Base-by-base conservation (phyloP, 2,329 filamentous ascomycete species). In the Xylariaceae sp. region DNA sequence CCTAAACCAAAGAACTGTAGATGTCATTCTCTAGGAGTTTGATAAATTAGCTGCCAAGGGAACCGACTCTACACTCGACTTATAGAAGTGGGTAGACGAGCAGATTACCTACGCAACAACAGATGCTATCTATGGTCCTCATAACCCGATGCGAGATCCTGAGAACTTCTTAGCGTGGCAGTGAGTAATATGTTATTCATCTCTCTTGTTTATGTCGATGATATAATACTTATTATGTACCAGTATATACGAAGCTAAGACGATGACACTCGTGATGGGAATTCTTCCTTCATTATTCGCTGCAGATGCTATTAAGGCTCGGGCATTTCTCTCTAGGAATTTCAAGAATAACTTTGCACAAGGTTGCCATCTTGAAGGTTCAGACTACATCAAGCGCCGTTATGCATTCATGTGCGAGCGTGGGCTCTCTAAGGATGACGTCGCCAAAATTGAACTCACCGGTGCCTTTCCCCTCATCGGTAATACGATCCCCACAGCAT, bases 401-500 rank as follows among this genome's bases (percentile, higher is more conserved):
- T 37, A 43, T 20, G 40, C 20, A 16, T 37, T 22, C 21, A 43
- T 36, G 40, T 20, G 14, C 27, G 14, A 32, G 19, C 20, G 4
- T 11, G 35, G 6, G 8, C 25, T 45, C 2, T 25, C 29, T 11
- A 16, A 3, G 5, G 37, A 37, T 2, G 50, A 55, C n/a, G 27
- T 45, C 16, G 46, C 48, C 4, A 44, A 22, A 8, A 38, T 47
- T 6, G 46, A 52, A 14, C 4, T 49, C 8, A 36, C 20, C 5
- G 42, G 40, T 10, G 12, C 47, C 1, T 42, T 55, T n/a, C 35
- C 43, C 3, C 23, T 52, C 1, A 29, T 52, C 11, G 27, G 38
- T 8, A 55, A 52, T 34, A 50, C 48, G 4, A 42, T 49, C 3
- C 44, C 53, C 3, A 34, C 48, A 11, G 42, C 51, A 3, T 55